Conservation (phyloP, 768 basidiomycete genomes). For the Panus rudis region DNA sequence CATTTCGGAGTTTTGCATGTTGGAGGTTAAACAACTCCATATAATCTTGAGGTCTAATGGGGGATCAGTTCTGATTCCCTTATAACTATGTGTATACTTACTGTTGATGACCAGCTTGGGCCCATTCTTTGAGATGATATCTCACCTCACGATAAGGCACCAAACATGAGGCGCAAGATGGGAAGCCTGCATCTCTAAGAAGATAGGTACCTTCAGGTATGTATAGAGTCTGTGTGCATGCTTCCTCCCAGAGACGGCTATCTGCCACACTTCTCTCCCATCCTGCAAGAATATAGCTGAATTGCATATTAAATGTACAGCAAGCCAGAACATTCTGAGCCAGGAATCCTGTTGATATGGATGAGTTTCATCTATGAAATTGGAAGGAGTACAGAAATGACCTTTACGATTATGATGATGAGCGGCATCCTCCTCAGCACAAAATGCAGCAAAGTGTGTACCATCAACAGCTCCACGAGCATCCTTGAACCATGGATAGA, state of each 20-base stretch:
- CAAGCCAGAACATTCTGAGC: constrained; percentile 25
- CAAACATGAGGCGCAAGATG: constrained; percentile 18
- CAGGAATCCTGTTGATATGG: constrained; percentile 5
- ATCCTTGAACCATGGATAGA: constrained; percentile 28
- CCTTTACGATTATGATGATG: constrained; percentile 17
- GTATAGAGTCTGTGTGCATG: constrained; percentile 13
- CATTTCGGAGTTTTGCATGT: background rate
- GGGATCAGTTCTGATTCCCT: background rate
- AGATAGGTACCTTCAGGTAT: constrained; percentile 23
- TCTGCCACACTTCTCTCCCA: constrained; percentile 26
- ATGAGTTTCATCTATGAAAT: background rate
- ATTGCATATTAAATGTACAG: constrained; percentile 18
- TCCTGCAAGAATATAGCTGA: constrained; percentile 21
- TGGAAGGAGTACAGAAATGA: too few species aligned
- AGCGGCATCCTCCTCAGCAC: constrained; percentile 10
- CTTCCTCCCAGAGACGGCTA: constrained; percentile 18
- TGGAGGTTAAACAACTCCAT: background rate
- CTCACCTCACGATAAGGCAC: constrained; percentile 24
- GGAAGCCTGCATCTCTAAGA: constrained; percentile 28
- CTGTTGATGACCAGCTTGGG: constrained; percentile 1
- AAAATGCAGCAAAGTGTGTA: constrained; percentile 21
- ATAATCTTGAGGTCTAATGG: background rate
- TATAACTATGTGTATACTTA: constrained; percentile 1
- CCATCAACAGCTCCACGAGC: constrained; percentile 30
- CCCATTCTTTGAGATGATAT: constrained; percentile 31